Conservation (phyloP, 352 stramenopile species). For the Globisporangium okanoganense region DNA sequence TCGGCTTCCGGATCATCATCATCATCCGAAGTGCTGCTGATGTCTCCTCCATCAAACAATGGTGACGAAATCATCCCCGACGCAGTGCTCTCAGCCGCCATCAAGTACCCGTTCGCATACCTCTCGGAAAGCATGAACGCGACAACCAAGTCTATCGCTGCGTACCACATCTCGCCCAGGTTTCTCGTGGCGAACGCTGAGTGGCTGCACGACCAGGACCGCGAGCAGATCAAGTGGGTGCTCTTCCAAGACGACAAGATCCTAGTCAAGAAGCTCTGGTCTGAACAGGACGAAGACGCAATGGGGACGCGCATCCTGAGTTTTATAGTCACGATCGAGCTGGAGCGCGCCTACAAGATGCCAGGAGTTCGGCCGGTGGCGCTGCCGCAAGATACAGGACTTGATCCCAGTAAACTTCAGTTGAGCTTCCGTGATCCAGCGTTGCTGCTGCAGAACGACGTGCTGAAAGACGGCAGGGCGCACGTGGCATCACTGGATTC, state of each 20-base stretch:
- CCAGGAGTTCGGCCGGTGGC: too few species aligned
- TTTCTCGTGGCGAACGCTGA: neutral
- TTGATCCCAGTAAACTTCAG: too few species aligned
- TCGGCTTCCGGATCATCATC: too few species aligned
- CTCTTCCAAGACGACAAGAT: conserved; percentile 4
- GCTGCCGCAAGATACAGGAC: too few species aligned
- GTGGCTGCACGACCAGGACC: too few species aligned
- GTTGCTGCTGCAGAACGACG: neutral
- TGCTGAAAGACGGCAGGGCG: neutral
- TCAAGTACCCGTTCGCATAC: too few species aligned
- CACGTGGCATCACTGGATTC: neutral
- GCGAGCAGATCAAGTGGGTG: conserved; percentile 5
- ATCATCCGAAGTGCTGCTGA: too few species aligned
- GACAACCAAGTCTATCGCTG: neutral
- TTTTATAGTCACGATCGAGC: neutral
- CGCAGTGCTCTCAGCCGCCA: neutral
- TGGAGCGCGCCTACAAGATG: neutral
- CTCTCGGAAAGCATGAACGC: conserved; percentile 4
- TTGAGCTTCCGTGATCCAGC: conserved; percentile 2
- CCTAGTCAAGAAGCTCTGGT: neutral
- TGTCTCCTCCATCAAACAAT: too few species aligned
- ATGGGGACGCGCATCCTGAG: too few species aligned
- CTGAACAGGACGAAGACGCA: neutral
- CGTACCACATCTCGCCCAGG: neutral
- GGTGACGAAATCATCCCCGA: neutral